These are phyloP conservation scores for Lentithecium fluviatile DNA, from an alignment of 495 filamentous ascomycete species.

Conservation along the genomic window DNA sequence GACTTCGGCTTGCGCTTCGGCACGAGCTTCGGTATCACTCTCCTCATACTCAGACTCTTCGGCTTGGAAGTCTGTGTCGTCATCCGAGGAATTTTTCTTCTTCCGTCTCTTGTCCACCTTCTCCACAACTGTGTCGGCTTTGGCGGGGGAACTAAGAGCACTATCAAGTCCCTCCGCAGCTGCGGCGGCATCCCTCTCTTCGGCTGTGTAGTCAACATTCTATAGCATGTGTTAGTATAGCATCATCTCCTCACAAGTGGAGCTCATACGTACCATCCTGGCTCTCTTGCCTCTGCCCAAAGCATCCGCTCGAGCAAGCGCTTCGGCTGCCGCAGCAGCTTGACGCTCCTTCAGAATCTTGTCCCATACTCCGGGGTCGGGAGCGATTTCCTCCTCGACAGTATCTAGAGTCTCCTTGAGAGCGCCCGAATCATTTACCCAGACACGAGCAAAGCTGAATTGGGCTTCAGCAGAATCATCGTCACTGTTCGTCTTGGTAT, in stretches of 20 bases:
- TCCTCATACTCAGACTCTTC: slow-evolving; percentile 39
- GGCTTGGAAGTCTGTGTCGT: slow-evolving; percentile 56
- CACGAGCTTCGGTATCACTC: slow-evolving; percentile 37
- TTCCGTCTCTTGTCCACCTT: slow-evolving; percentile 48
- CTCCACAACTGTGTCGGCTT: not conserved
- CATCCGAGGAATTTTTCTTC: slow-evolving; percentile 37
- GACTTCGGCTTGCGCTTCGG: slow-evolving; percentile 31
- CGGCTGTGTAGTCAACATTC: slow-evolving; percentile 19
- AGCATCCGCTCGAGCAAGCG: slow-evolving; percentile 59
- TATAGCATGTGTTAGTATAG: slow-evolving; percentile 3
- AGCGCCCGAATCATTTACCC: slow-evolving; percentile 76
- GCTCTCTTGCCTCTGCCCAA: slow-evolving; percentile 81
- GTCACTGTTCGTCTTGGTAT: slow-evolving; percentile 58
- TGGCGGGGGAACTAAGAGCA: not conserved
- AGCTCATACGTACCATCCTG: slow-evolving; percentile 50
- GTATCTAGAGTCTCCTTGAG: slow-evolving; percentile 61
- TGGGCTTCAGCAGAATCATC: slow-evolving; percentile 66
- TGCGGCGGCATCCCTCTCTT: slow-evolving; percentile 27
- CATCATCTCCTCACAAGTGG: slow-evolving; percentile 22
- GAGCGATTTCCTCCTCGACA: slow-evolving; percentile 49
- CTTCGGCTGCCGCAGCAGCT: slow-evolving; percentile 67
- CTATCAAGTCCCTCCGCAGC: slow-evolving; percentile 21
- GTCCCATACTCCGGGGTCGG: slow-evolving; percentile 76
- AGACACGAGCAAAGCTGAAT: slow-evolving; percentile 89
- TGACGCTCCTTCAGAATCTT: slow-evolving; percentile 81